Evolutionary conservation across 345 rosid species (phyloP).

Genomic region (Passiflora organensis): DNA sequence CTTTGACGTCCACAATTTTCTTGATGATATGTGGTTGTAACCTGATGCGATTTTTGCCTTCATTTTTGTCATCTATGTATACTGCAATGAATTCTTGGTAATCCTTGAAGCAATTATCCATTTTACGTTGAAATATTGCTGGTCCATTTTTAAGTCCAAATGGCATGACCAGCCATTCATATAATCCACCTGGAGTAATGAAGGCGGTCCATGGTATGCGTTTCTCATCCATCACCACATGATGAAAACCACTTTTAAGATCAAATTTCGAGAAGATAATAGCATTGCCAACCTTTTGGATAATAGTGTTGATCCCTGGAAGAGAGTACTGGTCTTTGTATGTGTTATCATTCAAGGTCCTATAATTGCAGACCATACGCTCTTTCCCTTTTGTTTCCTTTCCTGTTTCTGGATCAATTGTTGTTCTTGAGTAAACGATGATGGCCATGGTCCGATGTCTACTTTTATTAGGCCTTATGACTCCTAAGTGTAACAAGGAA

Average conservation of each 20-base stretch:
- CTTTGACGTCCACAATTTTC: not conserved
- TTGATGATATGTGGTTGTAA: not conserved
- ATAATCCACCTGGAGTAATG: not conserved
- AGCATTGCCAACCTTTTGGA: not conserved
- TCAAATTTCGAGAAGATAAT: not conserved
- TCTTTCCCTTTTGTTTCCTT: too few relatives aligned
- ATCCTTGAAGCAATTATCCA: not conserved
- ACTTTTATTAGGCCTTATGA: too few relatives aligned
- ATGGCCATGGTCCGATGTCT: too few relatives aligned
- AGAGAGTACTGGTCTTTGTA: not conserved
- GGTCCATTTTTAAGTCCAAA: not conserved
- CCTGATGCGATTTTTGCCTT: not conserved
- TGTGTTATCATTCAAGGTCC: not conserved
- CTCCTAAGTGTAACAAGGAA: too few relatives aligned
- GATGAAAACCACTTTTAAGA: not conserved
- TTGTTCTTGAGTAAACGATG: too few relatives aligned
- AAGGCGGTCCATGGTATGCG: not conserved
- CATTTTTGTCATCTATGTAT: not conserved
- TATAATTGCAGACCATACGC: too few relatives aligned
- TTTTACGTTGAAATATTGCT: not conserved
- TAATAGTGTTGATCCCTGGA: not conserved
- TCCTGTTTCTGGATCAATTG: too few relatives aligned
- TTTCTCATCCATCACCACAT: not conserved
- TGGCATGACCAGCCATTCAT: constrained; percentile 5
- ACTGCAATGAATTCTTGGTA: not conserved